Conservation (phyloP, 805 yeast genomes). For the Yamadazyma tumulicola region DNA sequence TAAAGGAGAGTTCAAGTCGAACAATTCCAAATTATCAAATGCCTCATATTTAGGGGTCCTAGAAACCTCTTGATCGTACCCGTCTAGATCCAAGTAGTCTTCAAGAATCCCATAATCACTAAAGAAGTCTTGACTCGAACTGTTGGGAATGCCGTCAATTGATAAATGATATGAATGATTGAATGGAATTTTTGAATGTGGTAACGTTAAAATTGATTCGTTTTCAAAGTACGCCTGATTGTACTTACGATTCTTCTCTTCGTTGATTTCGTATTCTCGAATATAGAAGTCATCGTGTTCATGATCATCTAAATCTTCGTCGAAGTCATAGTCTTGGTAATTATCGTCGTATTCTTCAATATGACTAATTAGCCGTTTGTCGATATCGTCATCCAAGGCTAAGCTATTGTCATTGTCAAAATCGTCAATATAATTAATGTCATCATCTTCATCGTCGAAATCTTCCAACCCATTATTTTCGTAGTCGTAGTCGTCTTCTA, state of each 20-base stretch:
- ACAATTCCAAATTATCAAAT: conserved; percentile 17
- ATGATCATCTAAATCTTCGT: conserved; percentile 6
- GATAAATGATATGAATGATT: conserved; percentile 27
- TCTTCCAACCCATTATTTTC: conserved; percentile 41
- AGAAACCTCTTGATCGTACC: background rate
- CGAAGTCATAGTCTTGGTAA: conserved; percentile 7
- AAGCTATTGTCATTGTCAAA: conserved; percentile 15
- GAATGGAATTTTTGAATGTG: conserved; percentile 13
- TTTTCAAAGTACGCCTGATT: conserved; percentile 7
- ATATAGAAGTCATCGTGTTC: conserved; percentile 7
- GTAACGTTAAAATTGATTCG: conserved; percentile 7
- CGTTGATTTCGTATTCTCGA: conserved; percentile 8
- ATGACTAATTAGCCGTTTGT: conserved; percentile 5
- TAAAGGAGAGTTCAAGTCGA: conserved; percentile 28
- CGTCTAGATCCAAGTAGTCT: conserved; percentile 19
- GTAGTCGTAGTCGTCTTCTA: conserved; percentile 37
- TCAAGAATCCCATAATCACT: conserved; percentile 33
- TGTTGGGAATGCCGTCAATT: conserved; percentile 15
- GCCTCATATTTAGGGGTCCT: conserved; percentile 11
- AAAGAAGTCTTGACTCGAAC: conserved; percentile 8
- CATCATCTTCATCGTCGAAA: conserved; percentile 16
- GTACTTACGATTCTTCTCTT: conserved; percentile 6
- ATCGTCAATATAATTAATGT: conserved; percentile 18
- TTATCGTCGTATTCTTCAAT: conserved; percentile 5
- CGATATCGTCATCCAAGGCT: background rate